Percentiles rank a stretch among this genome's conserved stretches.
These are phyloP conservation scores for Arctium lappa DNA, from an alignment of 129 eudicot genomes.

Conservation along the genomic window DNA sequence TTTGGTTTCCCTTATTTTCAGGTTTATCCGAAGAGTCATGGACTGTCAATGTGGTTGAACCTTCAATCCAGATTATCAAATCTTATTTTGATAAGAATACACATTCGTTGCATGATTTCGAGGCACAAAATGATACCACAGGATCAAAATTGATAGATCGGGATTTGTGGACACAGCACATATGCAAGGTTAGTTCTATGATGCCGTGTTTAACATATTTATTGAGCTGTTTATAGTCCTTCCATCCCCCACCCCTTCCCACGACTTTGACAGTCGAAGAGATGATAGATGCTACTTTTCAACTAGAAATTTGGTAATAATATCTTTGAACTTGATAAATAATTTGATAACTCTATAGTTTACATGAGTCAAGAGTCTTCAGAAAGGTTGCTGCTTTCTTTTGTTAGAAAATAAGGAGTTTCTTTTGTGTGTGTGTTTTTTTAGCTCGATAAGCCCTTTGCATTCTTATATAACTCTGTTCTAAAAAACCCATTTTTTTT, in stretches of 20 bases:
- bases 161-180: slow-evolving; percentile 86
- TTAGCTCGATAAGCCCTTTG: not conserved
- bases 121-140: slow-evolving; percentile 12
- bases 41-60: slow-evolving; percentile 60
- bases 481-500: not conserved
- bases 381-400: not conserved
- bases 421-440: not conserved
- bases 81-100: slow-evolving; percentile 41
- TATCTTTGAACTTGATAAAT: not conserved
- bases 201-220: not conserved
- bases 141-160: slow-evolving; percentile 49
- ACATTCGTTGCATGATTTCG: slow-evolving; percentile 14
- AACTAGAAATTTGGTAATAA: not conserved
- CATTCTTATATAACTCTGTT: not conserved
- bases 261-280: not conserved
- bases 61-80: slow-evolving; percentile 54
- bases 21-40: slow-evolving; percentile 68
- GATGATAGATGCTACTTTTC: not conserved
- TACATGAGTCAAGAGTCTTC: not conserved
- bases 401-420: not conserved
- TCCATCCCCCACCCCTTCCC: not conserved
- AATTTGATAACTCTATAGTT: not conserved
- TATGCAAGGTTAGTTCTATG: slow-evolving; percentile 65
- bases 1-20: slow-evolving; percentile 3
- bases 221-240: not conserved